These are phyloP conservation scores for Leucosporidium scottii DNA, from an alignment of 768 basidiomycete genomes.

Conservation along the genomic window DNA sequence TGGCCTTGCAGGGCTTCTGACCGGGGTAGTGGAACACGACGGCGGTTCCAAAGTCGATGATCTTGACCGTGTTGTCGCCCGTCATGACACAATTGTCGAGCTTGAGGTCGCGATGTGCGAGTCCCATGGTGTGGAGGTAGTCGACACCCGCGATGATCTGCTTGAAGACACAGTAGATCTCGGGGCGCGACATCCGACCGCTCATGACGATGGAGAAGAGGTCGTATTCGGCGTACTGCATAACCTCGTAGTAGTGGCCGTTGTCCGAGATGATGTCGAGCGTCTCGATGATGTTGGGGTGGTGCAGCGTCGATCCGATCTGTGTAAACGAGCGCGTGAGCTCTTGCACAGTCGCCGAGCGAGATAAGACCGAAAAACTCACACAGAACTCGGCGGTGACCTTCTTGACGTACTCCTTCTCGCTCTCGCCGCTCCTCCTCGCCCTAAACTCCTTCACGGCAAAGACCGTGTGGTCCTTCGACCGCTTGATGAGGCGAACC, in stretches of 20 bases:
- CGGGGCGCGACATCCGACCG: conserved; percentile 93
- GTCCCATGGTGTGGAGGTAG: conserved; percentile 93
- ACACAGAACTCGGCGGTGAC: conserved; percentile 99
- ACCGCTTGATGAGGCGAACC: conserved; percentile 78
- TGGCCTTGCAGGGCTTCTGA: conserved; percentile 62
- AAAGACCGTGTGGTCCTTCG: conserved; percentile 53
- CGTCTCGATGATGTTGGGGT: conserved; percentile 93
- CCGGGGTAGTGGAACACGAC: conserved; percentile 99
- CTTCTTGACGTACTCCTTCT: conserved; percentile 99
- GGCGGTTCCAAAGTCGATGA: conserved; percentile 99
- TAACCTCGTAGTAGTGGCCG: conserved; percentile 98
- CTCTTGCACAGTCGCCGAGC: neutral
- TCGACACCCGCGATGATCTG: conserved; percentile 98
- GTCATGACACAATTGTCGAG: conserved; percentile 99
- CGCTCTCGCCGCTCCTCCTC: conserved; percentile 75
- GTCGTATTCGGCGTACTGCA: conserved; percentile 99
- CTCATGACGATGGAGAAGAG: conserved; percentile 99
- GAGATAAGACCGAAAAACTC: conserved; percentile 46
- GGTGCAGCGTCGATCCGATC: conserved; percentile 66
- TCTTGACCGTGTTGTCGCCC: conserved; percentile 84
- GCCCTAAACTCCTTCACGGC: conserved; percentile 98
- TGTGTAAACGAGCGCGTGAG: neutral
- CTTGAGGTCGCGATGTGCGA: conserved; percentile 97
- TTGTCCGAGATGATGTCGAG: conserved; percentile 97
- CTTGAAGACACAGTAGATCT: conserved; percentile 98